phyloP scores from a whole-genome alignment of 495 filamentous ascomycete species.

The Penicillium fimorum region DNA sequence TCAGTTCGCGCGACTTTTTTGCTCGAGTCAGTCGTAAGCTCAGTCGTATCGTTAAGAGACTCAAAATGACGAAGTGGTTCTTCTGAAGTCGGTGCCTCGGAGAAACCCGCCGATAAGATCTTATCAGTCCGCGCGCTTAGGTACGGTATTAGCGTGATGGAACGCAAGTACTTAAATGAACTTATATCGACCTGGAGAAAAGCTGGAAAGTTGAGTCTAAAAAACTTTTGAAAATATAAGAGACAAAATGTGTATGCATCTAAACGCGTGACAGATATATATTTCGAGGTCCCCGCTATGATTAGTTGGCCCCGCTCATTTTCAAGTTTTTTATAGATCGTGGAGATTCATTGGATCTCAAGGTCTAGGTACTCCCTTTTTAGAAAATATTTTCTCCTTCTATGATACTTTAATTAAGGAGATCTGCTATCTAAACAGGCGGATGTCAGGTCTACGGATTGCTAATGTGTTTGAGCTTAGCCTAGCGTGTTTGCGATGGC shows the following conservation, averaged over 20 bases:
- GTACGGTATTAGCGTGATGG: neutral
- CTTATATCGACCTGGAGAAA: neutral
- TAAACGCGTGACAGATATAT: neutral
- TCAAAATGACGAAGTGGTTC: conserved; percentile 5
- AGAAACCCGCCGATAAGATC: conserved; percentile 34
- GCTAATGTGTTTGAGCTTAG: neutral
- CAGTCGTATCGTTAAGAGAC: neutral
- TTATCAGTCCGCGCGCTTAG: conserved; percentile 14
- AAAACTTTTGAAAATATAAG: neutral
- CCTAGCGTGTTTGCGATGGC: neutral
- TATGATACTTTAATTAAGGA: neutral
- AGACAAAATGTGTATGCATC: neutral
- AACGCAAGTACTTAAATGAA: neutral
- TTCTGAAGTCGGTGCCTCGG: conserved; percentile 14
- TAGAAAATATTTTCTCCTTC: neutral
- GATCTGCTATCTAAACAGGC: neutral
- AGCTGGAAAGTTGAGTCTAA: neutral
- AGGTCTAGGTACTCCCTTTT: neutral
- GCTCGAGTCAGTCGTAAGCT: neutral
- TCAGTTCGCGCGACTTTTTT: neutral
- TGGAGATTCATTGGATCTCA: neutral
- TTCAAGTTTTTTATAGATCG: neutral
- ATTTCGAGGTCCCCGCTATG: neutral
- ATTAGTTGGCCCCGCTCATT: neutral
- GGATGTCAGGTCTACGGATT: neutral